Base-by-base conservation (phyloP, 495 filamentous ascomycete genomes). In the Niebla homalea region DNA sequence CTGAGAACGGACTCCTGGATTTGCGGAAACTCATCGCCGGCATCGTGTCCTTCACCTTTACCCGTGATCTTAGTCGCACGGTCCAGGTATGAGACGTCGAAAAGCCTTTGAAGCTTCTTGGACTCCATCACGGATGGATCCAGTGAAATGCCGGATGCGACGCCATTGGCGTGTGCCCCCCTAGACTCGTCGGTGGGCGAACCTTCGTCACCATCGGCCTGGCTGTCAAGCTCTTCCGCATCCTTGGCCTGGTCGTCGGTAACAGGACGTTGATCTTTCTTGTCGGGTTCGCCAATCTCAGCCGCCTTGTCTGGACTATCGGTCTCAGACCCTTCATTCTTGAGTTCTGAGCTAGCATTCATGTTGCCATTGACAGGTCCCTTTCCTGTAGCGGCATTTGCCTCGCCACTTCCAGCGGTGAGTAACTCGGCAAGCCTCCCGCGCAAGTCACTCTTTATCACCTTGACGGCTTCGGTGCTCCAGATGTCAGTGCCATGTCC, bases 401-500 rank as follows among this genome's bases (percentile, higher is more conserved):
- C 43, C 8, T 46, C 11, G 20, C 14, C 21, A 15, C 1, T 29
- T 25, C 16, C 12, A 5, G 29, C 15, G 12, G 41, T 26, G 15
- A 46, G 16, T 23, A 38, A 16, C 8, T 35, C 39, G 10, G 39
- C 64, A 36, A 84, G 54, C 44, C 70, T 67, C 37, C 60, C 62
- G 15, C 70, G 58, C 12, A 86, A 57, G 29, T 63, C 49, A 8
- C 52, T 50, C 66, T 90, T 93, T 40, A 97, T 57, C 2, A 70
- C 67, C 8, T 57, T 55, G 0, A 88, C 76, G 0, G 84, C 84
- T 3, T 71, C 74, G 3, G 79, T 75, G 49, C 81, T 89, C 92
- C 92, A 98, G 8, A 97, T 62, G 57, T 97, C 92, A 29, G 68
- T 66, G 1, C 92, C 92, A 10, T 69, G 68, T 12, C 69, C 65